Evolutionary conservation across 1,284 basidiomycete species (phyloP).

Genomic region (Phlebopus sp.): DNA sequence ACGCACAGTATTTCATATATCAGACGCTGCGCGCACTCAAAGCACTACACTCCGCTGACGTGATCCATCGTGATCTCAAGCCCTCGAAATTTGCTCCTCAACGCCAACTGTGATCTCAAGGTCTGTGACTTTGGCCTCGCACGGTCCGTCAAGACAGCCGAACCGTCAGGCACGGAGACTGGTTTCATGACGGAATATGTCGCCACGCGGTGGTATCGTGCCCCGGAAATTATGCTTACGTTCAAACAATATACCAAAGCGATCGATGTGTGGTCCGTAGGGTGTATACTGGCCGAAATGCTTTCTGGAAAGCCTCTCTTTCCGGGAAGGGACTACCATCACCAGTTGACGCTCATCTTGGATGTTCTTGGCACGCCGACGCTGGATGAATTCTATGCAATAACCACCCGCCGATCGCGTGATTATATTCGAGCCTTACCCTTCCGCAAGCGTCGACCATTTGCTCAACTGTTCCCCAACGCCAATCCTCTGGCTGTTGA

Average conservation of each 20-base stretch:
- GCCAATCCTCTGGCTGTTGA: constrained; percentile 85
- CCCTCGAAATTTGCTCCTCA: constrained; percentile 93
- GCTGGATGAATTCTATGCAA: constrained; percentile 88
- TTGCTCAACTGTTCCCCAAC: constrained; percentile 81
- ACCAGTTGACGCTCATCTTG: constrained; percentile 88
- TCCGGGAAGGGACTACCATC: constrained; percentile 95
- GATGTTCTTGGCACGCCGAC: constrained; percentile 93
- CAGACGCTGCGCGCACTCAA: constrained; percentile 93
- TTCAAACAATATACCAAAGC: constrained; percentile 97
- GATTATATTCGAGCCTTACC: constrained; percentile 90
- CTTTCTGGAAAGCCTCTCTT: constrained; percentile 91
- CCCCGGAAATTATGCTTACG: constrained; percentile 95
- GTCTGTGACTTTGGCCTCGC: constrained; percentile 94
- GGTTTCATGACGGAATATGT: constrained; percentile 97
- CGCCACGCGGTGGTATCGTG: constrained; percentile 91
- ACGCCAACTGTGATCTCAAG: constrained; percentile 95
- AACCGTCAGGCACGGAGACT: constrained; percentile 78
- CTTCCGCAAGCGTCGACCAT: constrained; percentile 81
- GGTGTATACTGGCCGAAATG: constrained; percentile 98
- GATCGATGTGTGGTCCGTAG: constrained; percentile 94
- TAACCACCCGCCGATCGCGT: constrained; percentile 80
- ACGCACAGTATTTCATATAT: constrained; percentile 77
- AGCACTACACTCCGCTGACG: constrained; percentile 90
- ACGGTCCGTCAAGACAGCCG: constrained; percentile 80
- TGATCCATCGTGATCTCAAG: constrained; percentile 94